Percentiles rank a stretch among this genome's conserved stretches.
Conservation (phyloP, 140 eudicot species). For the Cichorium intybus region DNA sequence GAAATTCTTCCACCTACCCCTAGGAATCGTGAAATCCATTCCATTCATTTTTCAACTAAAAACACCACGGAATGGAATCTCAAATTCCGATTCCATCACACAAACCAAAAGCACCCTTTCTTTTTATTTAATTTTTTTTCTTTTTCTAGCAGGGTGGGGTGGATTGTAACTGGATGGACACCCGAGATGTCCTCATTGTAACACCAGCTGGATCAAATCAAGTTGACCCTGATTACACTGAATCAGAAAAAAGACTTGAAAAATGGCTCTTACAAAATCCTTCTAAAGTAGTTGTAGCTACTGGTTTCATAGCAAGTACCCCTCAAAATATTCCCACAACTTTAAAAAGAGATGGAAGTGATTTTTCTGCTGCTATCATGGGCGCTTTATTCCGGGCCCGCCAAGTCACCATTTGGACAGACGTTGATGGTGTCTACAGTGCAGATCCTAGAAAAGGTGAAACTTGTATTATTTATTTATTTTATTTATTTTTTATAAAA, state of each 20-base stretch:
- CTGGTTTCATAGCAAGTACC: conserved; percentile 97
- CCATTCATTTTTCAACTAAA: neutral
- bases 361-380: conserved; percentile 97
- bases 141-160: conserved; percentile 58
- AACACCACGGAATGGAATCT: neutral
- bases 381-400: conserved; percentile 83
- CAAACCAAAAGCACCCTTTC: neutral
- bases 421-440: conserved; percentile 96
- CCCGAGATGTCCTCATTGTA: conserved; percentile 86
- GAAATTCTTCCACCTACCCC: too few relatives aligned
- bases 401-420: conserved; percentile 98
- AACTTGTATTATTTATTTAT: neutral
- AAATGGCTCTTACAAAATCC: conserved; percentile 67
- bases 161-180: conserved; percentile 94
- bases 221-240: conserved; percentile 94
- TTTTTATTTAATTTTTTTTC: neutral
- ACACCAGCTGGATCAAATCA: conserved; percentile 85
- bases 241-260: conserved; percentile 78
- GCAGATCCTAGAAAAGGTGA: conserved; percentile 99
- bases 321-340: conserved; percentile 96
- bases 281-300: conserved; percentile 71
- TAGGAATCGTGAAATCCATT: neutral
- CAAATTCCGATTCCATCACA: neutral
- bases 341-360: conserved; percentile 95
- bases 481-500: neutral